Evolutionary conservation across 2,329 filamentous ascomycete species (phyloP).

Genomic region (Colletotrichum shisoi): DNA sequence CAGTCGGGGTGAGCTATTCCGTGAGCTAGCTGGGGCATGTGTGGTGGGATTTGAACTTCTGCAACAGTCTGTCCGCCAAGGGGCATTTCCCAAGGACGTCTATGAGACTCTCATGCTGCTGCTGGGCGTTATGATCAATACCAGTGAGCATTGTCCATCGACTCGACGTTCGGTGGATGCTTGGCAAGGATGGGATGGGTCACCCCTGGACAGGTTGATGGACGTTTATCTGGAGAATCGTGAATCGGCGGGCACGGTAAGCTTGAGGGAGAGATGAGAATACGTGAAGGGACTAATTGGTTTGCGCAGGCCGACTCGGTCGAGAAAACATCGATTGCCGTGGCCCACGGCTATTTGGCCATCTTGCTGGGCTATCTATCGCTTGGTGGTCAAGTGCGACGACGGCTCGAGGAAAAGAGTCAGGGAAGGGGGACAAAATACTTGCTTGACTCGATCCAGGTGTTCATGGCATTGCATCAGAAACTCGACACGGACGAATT

Average conservation of each 20-base stretch:
- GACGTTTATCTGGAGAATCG: conserved; percentile 73
- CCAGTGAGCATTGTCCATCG: conserved; percentile 77
- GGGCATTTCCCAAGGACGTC: conserved; percentile 58
- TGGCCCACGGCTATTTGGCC: conserved; percentile 85
- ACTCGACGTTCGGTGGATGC: conserved; percentile 58
- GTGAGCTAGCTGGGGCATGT: conserved; percentile 58
- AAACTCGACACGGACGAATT: conserved; percentile 56
- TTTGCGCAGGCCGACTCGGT: conserved; percentile 68
- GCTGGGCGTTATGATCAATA: conserved; percentile 85
- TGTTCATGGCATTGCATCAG: conserved; percentile 63
- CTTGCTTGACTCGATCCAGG: conserved; percentile 61
- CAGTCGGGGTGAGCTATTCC: conserved; percentile 65
- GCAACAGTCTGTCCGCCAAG: conserved; percentile 57
- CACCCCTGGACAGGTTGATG: conserved; percentile 67
- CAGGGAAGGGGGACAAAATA: conserved; percentile 55
- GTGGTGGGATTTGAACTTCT: conserved; percentile 60
- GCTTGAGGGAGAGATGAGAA: conserved; percentile 41
- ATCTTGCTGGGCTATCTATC: conserved; percentile 85
- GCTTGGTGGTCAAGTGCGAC: conserved; percentile 58
- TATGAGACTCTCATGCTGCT: conserved; percentile 79
- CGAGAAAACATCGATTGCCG: conserved; percentile 79
- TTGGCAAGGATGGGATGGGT: conserved; percentile 49
- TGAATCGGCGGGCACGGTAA: conserved; percentile 72
- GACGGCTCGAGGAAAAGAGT: conserved; percentile 54
- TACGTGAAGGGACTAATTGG: conserved; percentile 34